A percentile compares a stretch with the other conserved stretches of the same genome.
Evolutionary conservation across 1,284 basidiomycete species (phyloP).

Genomic region (Cystobasidium sp.): DNA sequence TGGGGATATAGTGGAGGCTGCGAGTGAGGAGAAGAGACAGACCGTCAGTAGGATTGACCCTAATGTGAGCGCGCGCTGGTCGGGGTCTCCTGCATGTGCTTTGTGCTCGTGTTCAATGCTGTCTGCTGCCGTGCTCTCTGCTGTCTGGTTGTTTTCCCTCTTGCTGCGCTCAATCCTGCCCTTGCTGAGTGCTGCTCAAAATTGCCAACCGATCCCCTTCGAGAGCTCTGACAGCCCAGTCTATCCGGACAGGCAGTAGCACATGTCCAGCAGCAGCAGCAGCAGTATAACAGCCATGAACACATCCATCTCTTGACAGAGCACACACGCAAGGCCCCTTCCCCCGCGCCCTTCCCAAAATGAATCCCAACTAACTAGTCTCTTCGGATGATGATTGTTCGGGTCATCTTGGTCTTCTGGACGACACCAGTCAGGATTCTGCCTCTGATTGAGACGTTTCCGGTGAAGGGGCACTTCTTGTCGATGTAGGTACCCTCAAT

Average conservation of each 20-base stretch:
- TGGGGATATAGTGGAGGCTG: constrained; percentile 85
- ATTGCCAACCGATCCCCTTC: neutral
- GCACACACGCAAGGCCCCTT: constrained; percentile 1
- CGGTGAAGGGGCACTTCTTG: constrained; percentile 80
- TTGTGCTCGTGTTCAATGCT: neutral
- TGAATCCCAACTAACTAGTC: constrained; percentile 72
- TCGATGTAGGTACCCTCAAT: constrained; percentile 94
- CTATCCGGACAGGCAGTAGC: neutral
- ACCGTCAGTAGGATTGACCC: neutral
- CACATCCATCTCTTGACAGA: neutral
- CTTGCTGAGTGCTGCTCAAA: neutral
- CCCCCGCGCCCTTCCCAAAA: neutral
- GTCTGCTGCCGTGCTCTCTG: neutral
- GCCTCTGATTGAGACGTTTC: constrained; percentile 95
- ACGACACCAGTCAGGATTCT: constrained; percentile 98
- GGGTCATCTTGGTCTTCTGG: constrained; percentile 99
- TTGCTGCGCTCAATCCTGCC: neutral
- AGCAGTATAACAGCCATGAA: neutral
- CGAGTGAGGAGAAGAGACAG: constrained; percentile 6
- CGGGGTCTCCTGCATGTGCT: constrained; percentile 2
- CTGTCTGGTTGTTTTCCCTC: neutral
- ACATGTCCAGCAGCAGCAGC: neutral
- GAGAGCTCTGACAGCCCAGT: neutral
- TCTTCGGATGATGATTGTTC: constrained; percentile 96
- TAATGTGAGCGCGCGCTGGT: neutral